phyloP scores from a whole-genome alignment of 2,329 filamentous ascomycete genomes.

The Byssochlamys sp. region DNA sequence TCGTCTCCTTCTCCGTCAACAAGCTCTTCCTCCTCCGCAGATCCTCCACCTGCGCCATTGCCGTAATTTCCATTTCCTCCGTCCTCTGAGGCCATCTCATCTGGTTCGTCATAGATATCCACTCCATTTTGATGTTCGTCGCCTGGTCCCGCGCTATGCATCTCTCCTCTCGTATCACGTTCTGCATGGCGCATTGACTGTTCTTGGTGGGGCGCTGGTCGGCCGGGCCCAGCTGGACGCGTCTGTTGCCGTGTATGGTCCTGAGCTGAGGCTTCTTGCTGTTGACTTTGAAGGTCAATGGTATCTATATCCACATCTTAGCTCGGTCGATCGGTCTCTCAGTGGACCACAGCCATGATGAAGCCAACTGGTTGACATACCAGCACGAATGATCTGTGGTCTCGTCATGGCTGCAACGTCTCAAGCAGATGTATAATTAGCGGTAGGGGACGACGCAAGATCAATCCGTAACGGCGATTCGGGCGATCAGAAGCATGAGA shows the following conservation, averaged over 20 bases:
- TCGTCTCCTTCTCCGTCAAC: slow-evolving; percentile 59
- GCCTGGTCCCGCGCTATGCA: slow-evolving; percentile 50
- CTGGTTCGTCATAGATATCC: slow-evolving; percentile 25
- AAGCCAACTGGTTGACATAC: slow-evolving; percentile 19
- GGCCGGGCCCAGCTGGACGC: slow-evolving; percentile 42
- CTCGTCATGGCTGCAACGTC: slow-evolving; percentile 25
- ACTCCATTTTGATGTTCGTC: slow-evolving; percentile 23
- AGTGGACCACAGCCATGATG: not conserved
- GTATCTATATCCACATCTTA: slow-evolving; percentile 54
- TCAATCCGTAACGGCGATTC: not conserved
- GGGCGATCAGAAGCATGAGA: not conserved
- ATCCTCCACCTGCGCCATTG: slow-evolving; percentile 7
- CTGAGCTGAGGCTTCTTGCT: slow-evolving; percentile 66
- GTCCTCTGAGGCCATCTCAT: slow-evolving; percentile 16
- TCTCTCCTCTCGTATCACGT: slow-evolving; percentile 65
- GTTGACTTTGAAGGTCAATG: slow-evolving; percentile 81
- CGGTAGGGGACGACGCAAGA: not conserved
- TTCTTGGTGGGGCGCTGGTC: slow-evolving; percentile 71
- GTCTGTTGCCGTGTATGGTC: slow-evolving; percentile 57
- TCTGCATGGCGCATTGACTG: slow-evolving; percentile 71
- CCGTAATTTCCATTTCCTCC: slow-evolving; percentile 13
- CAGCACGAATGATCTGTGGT: slow-evolving; percentile 38
- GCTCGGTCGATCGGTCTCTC: not conserved
- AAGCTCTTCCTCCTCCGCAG: slow-evolving; percentile 39
- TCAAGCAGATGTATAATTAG: not conserved